phyloP scores from a whole-genome alignment of 352 stramenopile genomes.

The Globisporangium yorkense region DNA sequence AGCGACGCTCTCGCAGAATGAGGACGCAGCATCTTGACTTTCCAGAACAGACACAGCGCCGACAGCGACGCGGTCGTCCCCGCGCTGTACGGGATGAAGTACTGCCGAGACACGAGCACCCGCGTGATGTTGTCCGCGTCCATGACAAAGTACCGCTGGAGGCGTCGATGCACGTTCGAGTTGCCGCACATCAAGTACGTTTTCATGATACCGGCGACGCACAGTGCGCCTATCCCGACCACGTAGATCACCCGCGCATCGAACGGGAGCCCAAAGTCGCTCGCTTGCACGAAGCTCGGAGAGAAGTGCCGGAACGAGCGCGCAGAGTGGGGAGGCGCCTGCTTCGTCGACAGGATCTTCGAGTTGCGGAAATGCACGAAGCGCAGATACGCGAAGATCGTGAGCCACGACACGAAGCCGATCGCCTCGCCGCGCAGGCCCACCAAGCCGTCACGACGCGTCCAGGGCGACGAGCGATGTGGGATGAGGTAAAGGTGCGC shows the following conservation, averaged over 20 bases:
- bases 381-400: constrained; percentile 5
- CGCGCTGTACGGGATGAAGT: constrained; percentile 14
- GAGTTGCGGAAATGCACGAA: neutral
- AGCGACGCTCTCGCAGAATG: neutral
- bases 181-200: neutral
- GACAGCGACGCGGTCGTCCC: constrained; percentile 7
- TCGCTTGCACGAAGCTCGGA: neutral
- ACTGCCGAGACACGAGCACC: constrained; percentile 1
- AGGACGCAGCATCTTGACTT: neutral
- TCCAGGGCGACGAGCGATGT: neutral
- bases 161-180: neutral
- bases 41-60: constrained; percentile 19
- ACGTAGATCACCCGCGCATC: constrained; percentile 2
- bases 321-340: neutral
- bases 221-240: neutral
- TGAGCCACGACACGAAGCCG: neutral
- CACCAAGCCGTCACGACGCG: neutral
- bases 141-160: neutral
- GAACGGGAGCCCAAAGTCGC: constrained; percentile 4
- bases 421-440: constrained; percentile 2
- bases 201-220: neutral
- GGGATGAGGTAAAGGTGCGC: constrained; percentile 1
- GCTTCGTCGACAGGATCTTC: neutral
- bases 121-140: neutral
- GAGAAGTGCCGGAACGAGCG: neutral